phyloP scores from a whole-genome alignment of 805 yeast genomes.

The Cyberlindnera euphorbiae region DNA sequence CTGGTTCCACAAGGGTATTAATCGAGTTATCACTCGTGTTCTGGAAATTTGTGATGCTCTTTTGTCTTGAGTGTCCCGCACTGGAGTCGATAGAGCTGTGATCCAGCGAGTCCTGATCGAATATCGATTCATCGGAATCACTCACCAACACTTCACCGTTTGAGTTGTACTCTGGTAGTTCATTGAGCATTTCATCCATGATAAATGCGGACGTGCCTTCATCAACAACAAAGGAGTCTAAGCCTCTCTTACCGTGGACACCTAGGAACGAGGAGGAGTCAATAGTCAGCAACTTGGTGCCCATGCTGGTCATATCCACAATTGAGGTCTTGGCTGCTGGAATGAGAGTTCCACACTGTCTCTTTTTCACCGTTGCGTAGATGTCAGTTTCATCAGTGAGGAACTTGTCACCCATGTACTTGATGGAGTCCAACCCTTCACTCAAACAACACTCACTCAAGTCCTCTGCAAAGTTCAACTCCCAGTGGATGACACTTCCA shows the following conservation, averaged over 20 bases:
- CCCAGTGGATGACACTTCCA: conserved; percentile 66
- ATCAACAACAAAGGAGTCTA: conserved; percentile 19
- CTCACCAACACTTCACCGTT: conserved; percentile 6
- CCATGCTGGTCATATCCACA: conserved; percentile 38
- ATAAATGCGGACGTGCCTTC: conserved; percentile 20
- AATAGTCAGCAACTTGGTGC: conserved; percentile 41
- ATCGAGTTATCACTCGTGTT: conserved; percentile 18
- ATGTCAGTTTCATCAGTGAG: conserved; percentile 24
- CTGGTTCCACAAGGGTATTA: conserved; percentile 14
- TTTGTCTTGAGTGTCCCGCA: conserved; percentile 7
- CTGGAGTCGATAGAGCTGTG: conserved; percentile 14
- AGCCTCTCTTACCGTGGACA: conserved; percentile 37
- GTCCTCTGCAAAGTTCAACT: conserved; percentile 34
- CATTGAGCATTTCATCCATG: conserved; percentile 20
- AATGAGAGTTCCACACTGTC: conserved; percentile 60
- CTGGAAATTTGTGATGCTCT: conserved; percentile 14
- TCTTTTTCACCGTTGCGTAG: conserved; percentile 31
- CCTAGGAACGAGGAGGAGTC: conserved; percentile 55
- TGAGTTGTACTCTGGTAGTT: conserved; percentile 8
- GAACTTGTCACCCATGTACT: conserved; percentile 27
- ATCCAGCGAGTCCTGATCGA: conserved; percentile 2
- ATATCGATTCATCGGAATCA: conserved; percentile 7
- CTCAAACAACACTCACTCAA: conserved; percentile 38
- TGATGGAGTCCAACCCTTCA: conserved; percentile 41
- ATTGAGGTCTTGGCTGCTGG: conserved; percentile 54